Evolutionary conservation across 768 basidiomycete genomes (phyloP), one percentile per base, ranked within the genome.

Genomic region (Leucocoprinus sp.): DNA sequence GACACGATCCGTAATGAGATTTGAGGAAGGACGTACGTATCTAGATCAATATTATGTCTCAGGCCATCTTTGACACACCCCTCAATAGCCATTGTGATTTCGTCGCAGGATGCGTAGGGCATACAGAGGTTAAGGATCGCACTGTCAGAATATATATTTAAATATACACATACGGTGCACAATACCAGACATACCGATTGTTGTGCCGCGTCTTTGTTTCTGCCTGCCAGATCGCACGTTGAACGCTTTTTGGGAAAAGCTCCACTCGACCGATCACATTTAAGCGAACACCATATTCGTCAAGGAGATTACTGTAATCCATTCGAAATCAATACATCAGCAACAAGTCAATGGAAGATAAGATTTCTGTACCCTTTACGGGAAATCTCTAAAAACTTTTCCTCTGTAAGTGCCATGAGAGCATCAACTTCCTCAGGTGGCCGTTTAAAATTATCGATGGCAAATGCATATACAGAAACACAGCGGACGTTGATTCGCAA

Each of bases 391-490:
- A 81, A 58, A 22, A 98, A 70, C 51, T 84, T 82, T 12, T 72
- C 71, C 59, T 89, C 81, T 0, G 87, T 85, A 38, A 99, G 62
- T n/a, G 67, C 61, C 91, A 99, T 92, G 54, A 98, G 71, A 2
- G 80, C 79, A 19, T 84, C 78, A 1, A 99, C 91, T 60, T 99
- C 96, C 3, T 83, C 82, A 43, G 76, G 68, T 0, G 84, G 74
- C 17, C 96, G 76, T 50, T 88, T 88, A 67, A 98, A 98, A 65
- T 98, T 99, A 55, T 98, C 95, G 50, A 98, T 92, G 1, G 93
- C 78, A 64, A 99, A 99, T n/a, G 92, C 91, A 55, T 95, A 99
- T n/a, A 84, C 88, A 2, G 90, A 83, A 19, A 98, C 92, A 49
- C 85, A 91, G 49, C 68, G 73, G 38, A 99, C 73, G 9, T 79